Evolutionary conservation across 2,329 filamentous ascomycete species (phyloP).

Genomic region (Thelonectria rubi): DNA sequence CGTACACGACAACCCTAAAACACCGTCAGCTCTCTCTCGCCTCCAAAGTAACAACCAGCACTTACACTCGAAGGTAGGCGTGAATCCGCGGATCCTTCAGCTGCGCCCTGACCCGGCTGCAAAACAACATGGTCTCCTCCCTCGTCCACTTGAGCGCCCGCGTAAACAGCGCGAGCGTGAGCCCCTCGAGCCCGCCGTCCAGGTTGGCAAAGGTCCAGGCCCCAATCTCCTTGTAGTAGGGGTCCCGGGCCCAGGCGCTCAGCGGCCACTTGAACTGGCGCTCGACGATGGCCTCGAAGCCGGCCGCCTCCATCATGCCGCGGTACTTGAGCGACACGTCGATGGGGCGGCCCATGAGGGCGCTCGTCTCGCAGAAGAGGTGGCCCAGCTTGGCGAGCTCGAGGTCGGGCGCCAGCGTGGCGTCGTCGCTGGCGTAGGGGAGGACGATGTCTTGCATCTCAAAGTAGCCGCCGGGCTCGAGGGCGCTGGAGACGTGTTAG

Average conservation of each 20-base stretch:
- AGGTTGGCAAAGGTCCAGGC: conserved; percentile 18
- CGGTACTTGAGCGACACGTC: neutral
- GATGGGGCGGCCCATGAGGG: neutral
- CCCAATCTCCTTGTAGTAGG: conserved; percentile 13
- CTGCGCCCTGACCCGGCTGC: neutral
- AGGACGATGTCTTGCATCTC: conserved; percentile 19
- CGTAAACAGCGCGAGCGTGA: conserved; percentile 15
- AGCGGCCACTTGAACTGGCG: conserved; percentile 18
- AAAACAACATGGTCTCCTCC: conserved; percentile 16
- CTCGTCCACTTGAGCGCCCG: conserved; percentile 12
- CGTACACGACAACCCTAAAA: conserved; percentile 19
- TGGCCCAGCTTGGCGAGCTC: neutral
- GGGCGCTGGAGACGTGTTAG: neutral
- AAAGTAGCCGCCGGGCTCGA: conserved; percentile 18
- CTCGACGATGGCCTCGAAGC: conserved; percentile 13
- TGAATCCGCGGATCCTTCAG: conserved; percentile 14
- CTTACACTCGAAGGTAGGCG: conserved; percentile 20
- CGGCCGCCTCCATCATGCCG: neutral
- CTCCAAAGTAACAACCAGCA: too few species aligned
- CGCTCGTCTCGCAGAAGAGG: neutral
- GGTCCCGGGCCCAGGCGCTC: conserved; percentile 14
- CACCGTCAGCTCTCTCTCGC: too few species aligned
- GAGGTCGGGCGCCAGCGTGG: neutral
- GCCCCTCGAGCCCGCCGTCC: conserved; percentile 15
- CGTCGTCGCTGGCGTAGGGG: conserved; percentile 14